These are phyloP conservation scores for Colletotrichum musicola DNA, from an alignment of 2,329 filamentous ascomycete species.

Conservation along the genomic window DNA sequence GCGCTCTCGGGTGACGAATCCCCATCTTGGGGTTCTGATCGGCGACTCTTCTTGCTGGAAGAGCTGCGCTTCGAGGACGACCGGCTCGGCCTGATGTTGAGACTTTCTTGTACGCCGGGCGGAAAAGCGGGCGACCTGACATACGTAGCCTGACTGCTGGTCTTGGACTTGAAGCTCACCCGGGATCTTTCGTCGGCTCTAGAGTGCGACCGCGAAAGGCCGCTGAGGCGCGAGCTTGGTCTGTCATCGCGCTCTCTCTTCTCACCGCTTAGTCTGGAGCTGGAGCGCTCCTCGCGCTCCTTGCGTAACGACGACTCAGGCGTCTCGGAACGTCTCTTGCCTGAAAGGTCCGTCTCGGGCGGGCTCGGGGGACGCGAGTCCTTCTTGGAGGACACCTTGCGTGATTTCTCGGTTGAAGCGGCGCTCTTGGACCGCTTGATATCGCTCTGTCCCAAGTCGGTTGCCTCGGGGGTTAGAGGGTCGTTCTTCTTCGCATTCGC, in stretches of 20 bases:
- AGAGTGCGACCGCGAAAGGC: slow-evolving; percentile 58
- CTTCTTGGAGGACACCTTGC: slow-evolving; percentile 56
- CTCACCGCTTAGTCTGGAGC: slow-evolving; percentile 57
- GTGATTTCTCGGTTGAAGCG: slow-evolving; percentile 50
- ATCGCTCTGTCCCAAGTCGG: slow-evolving; percentile 71
- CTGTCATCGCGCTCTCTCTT: slow-evolving; percentile 47
- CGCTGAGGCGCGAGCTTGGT: slow-evolving; percentile 60
- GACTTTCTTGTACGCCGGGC: slow-evolving; percentile 43
- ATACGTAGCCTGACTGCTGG: slow-evolving; percentile 70
- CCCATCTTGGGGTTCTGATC: slow-evolving; percentile 57
- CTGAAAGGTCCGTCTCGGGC: slow-evolving; percentile 72
- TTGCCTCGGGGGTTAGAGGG: slow-evolving; percentile 77
- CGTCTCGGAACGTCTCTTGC: slow-evolving; percentile 51
- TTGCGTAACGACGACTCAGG: slow-evolving; percentile 43
- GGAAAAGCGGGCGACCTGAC: slow-evolving; percentile 53
- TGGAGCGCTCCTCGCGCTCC: slow-evolving; percentile 52
- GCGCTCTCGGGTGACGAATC: slow-evolving; percentile 60
- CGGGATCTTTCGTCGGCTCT: slow-evolving; percentile 64
- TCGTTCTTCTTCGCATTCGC: slow-evolving; percentile 49
- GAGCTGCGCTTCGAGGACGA: slow-evolving; percentile 46
- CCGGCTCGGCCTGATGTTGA: slow-evolving; percentile 41
- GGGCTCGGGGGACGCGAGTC: slow-evolving; percentile 70
- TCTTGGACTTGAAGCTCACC: slow-evolving; percentile 66
- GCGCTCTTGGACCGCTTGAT: slow-evolving; percentile 62
- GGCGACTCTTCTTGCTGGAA: slow-evolving; percentile 48